Evolutionary conservation across 805 yeast genomes (phyloP).

Genomic region (Candida tibetensis): DNA sequence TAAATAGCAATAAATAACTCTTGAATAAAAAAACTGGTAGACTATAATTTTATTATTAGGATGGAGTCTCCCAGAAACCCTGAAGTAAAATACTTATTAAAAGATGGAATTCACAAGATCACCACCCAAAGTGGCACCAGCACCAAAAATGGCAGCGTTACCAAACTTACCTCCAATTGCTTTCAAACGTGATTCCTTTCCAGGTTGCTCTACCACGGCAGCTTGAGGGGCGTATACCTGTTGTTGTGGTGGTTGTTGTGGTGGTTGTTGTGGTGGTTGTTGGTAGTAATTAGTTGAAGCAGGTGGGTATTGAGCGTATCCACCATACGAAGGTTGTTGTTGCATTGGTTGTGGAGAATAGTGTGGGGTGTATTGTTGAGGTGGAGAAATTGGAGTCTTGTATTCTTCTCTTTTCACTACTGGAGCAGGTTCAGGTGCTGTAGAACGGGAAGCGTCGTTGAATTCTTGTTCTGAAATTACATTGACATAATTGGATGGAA

Average conservation of each 20-base stretch:
- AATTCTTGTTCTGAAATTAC: conserved; percentile 36
- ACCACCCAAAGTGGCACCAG: conserved; percentile 92
- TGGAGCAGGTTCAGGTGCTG: conserved; percentile 13
- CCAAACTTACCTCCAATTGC: conserved; percentile 80
- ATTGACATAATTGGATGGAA: conserved; percentile 84
- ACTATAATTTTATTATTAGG: too few species aligned
- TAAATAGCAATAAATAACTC: conserved; percentile 6
- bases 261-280: conserved; percentile 22
- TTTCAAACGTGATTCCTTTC: conserved; percentile 37
- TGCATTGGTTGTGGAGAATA: conserved; percentile 16
- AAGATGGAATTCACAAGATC: conserved; percentile 75
- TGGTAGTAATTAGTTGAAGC: conserved; percentile 48
- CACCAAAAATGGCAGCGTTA: conserved; percentile 92
- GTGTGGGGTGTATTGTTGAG: conserved; percentile 13
- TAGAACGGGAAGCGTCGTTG: conserved; percentile 5
- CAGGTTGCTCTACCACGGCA: conserved; percentile 25
- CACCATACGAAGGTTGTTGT: conserved; percentile 32
- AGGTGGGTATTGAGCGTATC: conserved; percentile 49
- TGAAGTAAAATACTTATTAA: too few species aligned
- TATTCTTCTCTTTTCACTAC: conserved; percentile 18
- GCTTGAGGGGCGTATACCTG: conserved; percentile 12
- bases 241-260: conserved; percentile 15
- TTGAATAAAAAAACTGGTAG: neutral
- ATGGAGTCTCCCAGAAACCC: too few species aligned
- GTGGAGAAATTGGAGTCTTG: conserved; percentile 16